Evolutionary conservation across 1,284 basidiomycete genomes (phyloP), one percentile per base, ranked within the genome.

Genomic region (Austroboletus novae-zelandiae): DNA sequence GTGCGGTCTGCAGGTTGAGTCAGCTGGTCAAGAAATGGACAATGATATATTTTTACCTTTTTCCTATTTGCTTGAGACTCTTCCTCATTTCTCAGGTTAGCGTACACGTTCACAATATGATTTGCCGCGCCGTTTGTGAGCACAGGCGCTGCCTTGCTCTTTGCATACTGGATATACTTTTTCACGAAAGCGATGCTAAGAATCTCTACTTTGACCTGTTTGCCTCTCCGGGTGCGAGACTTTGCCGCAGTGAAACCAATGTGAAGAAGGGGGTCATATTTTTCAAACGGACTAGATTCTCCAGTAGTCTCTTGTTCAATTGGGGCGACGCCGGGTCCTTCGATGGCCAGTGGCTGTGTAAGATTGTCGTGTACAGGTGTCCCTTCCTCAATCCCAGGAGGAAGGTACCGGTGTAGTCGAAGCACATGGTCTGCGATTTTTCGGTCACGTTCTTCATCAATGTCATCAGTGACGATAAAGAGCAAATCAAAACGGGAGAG

Each of bases 401-500:
- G 91, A 39, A 98, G 79, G 72, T 98, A 99, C 40, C 96, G 86
- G 71, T 99, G 97, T 84, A 99, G 94, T 32, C 97, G 84, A 50
- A 99, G 79, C 53, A 99, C 96, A 66, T 99, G 97, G 73, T 99
- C 96, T 36, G 95, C 95, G 61, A 99, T 98, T 71, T 79, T 81
- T 27, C 97, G 86, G 71, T 99, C 97, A 32, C 94, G 82, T 57
- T 86, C 81, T 74, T 98, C 97, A 64, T 98, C 94, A 7, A 97
- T 94, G 67, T 99, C 95, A 71, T 99, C 97, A 0, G 95, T 99
- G 15, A 99, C 94, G 45, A 99, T 89, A 67, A 99, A 99, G 35
- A 99, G 81, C 57, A 99, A 72, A 76, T 99, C 97, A 76, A 99
- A 99, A 86, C 97, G 96, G 17, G 97, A 99, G 17, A 99, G 82